Percentiles rank a stretch among this genome's conserved stretches.
Conservation (phyloP, 805 yeast species). For the Yamadazyma olivae region DNA sequence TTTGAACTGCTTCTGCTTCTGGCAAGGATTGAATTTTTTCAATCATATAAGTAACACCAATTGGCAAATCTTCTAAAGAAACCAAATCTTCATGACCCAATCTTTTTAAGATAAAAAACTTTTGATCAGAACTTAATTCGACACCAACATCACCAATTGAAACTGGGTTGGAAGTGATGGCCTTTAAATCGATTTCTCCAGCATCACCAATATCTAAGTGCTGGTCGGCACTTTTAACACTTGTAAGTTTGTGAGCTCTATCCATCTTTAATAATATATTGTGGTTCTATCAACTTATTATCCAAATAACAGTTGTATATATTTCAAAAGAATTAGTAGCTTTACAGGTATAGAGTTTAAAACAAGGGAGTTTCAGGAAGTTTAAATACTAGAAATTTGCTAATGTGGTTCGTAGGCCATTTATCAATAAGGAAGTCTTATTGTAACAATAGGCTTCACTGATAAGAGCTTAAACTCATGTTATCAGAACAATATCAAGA, state of each 20-base stretch:
- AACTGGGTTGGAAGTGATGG: slow-evolving; percentile 22
- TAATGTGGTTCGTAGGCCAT: too few relatives aligned
- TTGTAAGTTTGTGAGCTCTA: slow-evolving; percentile 8
- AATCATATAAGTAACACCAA: slow-evolving; percentile 25
- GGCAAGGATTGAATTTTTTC: slow-evolving; percentile 24
- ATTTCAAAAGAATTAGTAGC: background rate
- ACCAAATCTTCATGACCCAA: slow-evolving; percentile 22
- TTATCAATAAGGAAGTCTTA: background rate
- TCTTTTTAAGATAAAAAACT: slow-evolving; percentile 24
- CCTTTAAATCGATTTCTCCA: slow-evolving; percentile 10
- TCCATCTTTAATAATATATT: slow-evolving; percentile 8
- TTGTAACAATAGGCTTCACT: background rate
- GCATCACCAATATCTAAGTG: background rate
- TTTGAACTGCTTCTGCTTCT: slow-evolving; percentile 20
- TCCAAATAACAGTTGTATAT: too few relatives aligned
- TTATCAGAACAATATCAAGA: too few relatives aligned
- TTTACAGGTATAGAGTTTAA: background rate
- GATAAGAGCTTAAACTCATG: too few relatives aligned
- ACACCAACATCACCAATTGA: slow-evolving; percentile 22
- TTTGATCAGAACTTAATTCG: slow-evolving; percentile 23
- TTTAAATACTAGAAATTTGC: background rate
- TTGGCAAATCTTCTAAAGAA: slow-evolving; percentile 30
- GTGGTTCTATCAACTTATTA: too few relatives aligned
- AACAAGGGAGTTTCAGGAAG: background rate
- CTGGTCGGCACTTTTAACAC: slow-evolving; percentile 6